Evolutionary conservation across 2,329 filamentous ascomycete genomes (phyloP), one percentile per base, ranked within the genome.

Genomic region (Emericellopsis cladophorae): DNA sequence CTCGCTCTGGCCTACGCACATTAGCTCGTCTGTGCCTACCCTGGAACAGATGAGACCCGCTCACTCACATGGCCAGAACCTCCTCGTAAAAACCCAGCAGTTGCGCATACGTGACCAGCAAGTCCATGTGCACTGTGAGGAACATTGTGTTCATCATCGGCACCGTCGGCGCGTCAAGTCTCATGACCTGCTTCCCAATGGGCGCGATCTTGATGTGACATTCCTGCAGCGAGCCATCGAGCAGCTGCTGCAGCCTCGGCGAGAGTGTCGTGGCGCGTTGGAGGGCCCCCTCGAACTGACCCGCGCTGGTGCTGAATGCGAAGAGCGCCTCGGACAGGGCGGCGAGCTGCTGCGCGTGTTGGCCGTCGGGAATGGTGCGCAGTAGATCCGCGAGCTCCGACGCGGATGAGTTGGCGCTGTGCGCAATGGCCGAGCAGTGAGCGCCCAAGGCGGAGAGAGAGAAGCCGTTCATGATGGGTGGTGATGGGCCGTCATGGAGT

Each of bases 101-200:
- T 5, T 49, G 46, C 7, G 45, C 46, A 44, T 53, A 55, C 5
- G 51, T 44, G 21, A 45, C 40, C 4, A 59, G 40, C 2, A 50
- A 44, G 23, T 52, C 44, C 23, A 48, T 45, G 9, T 58, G 51
- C 14, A 47, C 48, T 7, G 39, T 24, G 22, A 60, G 29, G 44
- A 54, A 54, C 8, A 48, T 48, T 21, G 45, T 42, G 40, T 59
- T 51, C 18, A 58, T 12, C 11, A 44, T 39, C 1, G 38, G 37
- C 21, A 54, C 42, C 16, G 48, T 55, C 16, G 51, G 47, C 0
- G 48, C 41, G 26, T 54, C 51, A 39, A 62, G 42, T 4, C 57
- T 50, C 51, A 56, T 53, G 1, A 58, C 40, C 49, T 62, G 59
- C 45, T 61, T 61, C 33, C 54, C 53, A 31, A 61, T 37, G 14